A percentile compares a stretch with the other conserved stretches of the same genome.
phyloP scores from a whole-genome alignment of 1,284 basidiomycete genomes.

The Ceratobasidium sp. region DNA sequence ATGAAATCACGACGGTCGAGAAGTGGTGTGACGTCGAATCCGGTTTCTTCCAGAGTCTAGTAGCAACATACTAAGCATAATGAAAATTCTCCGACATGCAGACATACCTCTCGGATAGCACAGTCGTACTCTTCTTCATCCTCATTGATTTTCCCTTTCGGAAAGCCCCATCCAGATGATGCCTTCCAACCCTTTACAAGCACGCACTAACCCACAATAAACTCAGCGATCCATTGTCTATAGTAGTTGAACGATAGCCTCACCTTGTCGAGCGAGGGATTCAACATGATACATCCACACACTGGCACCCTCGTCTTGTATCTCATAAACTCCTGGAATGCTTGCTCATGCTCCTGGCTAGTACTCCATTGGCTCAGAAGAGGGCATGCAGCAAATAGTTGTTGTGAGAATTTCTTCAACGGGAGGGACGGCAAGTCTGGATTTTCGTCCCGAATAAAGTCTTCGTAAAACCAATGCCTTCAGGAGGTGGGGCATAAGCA shows the following conservation, averaged over 20 bases:
- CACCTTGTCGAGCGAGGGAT: constrained; percentile 93
- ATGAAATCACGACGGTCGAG: constrained; percentile 81
- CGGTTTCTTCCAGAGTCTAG: constrained; percentile 89
- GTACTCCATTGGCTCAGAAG: constrained; percentile 76
- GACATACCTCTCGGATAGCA: constrained; percentile 87
- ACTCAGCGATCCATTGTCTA: not conserved
- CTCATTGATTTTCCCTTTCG: constrained; percentile 99
- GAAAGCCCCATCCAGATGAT: constrained; percentile 97
- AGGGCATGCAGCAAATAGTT: constrained; percentile 88
- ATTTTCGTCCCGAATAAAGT: constrained; percentile 94
- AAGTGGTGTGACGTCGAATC: constrained; percentile 84
- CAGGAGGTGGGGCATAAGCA: constrained; percentile 42
- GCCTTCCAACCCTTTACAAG: constrained; percentile 99
- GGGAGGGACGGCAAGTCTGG: constrained; percentile 87
- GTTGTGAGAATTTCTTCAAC: constrained; percentile 94
- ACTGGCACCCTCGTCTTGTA: constrained; percentile 99
- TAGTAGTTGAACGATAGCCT: constrained; percentile 50
- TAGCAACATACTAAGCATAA: constrained; percentile 13
- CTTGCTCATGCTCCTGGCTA: constrained; percentile 81
- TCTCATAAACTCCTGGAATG: constrained; percentile 87
- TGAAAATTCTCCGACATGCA: constrained; percentile 27
- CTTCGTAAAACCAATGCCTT: constrained; percentile 99
- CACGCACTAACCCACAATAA: constrained; percentile 71
- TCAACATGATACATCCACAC: constrained; percentile 98
- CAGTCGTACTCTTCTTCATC: constrained; percentile 86